These are phyloP conservation scores for Penicillium ochrochloron DNA, from an alignment of 495 filamentous ascomycete species.

Conservation along the genomic window DNA sequence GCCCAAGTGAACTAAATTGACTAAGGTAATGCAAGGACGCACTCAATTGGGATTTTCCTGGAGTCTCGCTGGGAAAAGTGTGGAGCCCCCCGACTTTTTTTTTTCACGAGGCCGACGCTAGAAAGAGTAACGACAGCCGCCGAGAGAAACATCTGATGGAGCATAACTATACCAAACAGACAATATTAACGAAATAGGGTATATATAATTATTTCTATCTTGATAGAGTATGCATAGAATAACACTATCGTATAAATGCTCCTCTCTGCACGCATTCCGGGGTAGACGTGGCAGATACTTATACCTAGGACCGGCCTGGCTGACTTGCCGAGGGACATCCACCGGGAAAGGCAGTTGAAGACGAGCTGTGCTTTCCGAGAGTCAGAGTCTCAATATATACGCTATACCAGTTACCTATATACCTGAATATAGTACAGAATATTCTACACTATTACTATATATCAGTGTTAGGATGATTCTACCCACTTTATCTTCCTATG, in stretches of 20 bases:
- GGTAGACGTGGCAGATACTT: background rate
- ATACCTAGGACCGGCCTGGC: background rate
- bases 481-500: slow-evolving; percentile 9
- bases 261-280: background rate
- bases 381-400: background rate
- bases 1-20: no score
- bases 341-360: background rate
- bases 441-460: background rate
- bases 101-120: slow-evolving; percentile 22
- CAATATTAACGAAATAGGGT: no score
- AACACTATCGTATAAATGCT: background rate
- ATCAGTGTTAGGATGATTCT: slow-evolving; percentile 5
- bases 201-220: no score
- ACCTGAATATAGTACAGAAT: no score
- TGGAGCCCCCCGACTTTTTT: slow-evolving; percentile 25
- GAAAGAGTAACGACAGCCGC: slow-evolving; percentile 8
- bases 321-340: slow-evolving; percentile 1
- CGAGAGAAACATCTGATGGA: background rate
- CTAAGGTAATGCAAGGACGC: slow-evolving; percentile 37
- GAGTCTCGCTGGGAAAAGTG: slow-evolving; percentile 14
- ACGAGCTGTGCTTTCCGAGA: background rate
- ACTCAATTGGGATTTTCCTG: slow-evolving; percentile 23
- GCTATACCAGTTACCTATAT: background rate
- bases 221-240: background rate
- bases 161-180: no score